A percentile compares a stretch with the other conserved stretches of the same genome.
Conservation (phyloP, 106 monocot species). For the Dioscorea zingiberensis region DNA sequence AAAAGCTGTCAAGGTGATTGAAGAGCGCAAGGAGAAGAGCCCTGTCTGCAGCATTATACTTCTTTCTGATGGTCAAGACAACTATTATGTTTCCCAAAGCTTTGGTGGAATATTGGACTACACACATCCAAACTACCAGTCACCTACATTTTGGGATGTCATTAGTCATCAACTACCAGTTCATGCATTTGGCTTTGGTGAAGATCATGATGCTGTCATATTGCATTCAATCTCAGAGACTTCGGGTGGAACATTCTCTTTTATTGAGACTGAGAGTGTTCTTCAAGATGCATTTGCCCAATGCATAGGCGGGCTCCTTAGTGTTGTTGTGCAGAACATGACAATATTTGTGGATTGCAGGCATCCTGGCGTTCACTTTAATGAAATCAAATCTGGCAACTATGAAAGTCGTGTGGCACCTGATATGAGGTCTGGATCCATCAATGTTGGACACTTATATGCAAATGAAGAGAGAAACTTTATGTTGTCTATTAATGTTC, state of each 20-base stretch:
- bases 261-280: slow-evolving; percentile 70
- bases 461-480: slow-evolving; percentile 91
- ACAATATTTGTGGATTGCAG: slow-evolving; percentile 40
- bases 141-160: slow-evolving; percentile 31
- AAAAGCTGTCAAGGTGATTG: slow-evolving; percentile 72
- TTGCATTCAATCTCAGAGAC: slow-evolving; percentile 80
- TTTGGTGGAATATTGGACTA: background rate
- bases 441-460: slow-evolving; percentile 71
- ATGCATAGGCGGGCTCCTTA: slow-evolving; percentile 97
- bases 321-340: slow-evolving; percentile 72
- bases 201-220: slow-evolving; percentile 64
- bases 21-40: slow-evolving; percentile 63
- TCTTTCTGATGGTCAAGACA: slow-evolving; percentile 97
- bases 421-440: slow-evolving; percentile 40
- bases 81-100: slow-evolving; percentile 32
- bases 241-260: slow-evolving; percentile 92
- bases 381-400: slow-evolving; percentile 58
- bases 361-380: slow-evolving; percentile 33
- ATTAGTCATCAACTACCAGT: slow-evolving; percentile 45
- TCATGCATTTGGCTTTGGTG: slow-evolving; percentile 86
- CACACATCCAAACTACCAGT: slow-evolving; percentile 24
- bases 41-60: slow-evolving; percentile 81
- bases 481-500: slow-evolving; percentile 57
- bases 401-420: slow-evolving; percentile 38
- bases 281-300: slow-evolving; percentile 95